Percentiles rank a stretch among this genome's conserved stretches.
phyloP scores from a whole-genome alignment of 148 eudicot genomes.

The Mesembryanthemum crystallinum region DNA sequence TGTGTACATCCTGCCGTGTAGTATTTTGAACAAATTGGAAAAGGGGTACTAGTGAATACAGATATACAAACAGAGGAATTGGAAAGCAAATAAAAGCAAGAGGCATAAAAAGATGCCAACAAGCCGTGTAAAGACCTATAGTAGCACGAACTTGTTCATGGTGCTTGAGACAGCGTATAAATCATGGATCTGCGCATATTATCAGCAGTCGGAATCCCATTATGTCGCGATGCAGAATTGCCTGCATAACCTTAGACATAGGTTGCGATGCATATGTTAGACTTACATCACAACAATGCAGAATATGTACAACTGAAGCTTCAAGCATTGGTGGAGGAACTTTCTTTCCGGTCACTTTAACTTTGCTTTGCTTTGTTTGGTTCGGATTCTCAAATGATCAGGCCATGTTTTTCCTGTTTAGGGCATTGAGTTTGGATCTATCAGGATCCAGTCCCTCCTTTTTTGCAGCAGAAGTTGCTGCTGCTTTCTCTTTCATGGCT shows the following conservation, averaged over 20 bases:
- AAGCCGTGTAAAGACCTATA: not conserved
- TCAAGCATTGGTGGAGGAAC: not conserved
- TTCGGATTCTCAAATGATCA: constrained; percentile 21
- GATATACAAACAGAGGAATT: not conserved
- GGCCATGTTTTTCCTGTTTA: constrained; percentile 35
- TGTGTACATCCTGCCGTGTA: not conserved
- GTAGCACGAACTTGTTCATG: not conserved
- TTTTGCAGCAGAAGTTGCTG: constrained; percentile 46
- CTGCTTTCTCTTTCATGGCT: constrained; percentile 81
- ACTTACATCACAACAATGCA: not conserved
- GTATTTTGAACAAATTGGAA: not conserved
- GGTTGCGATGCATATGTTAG: no score
- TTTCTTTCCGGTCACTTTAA: not conserved
- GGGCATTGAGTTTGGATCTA: constrained; percentile 40
- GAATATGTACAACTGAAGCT: not conserved
- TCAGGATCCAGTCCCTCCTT: constrained; percentile 54
- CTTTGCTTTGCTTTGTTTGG: not conserved
- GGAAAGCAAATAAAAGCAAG: not conserved
- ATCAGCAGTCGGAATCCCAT: not conserved
- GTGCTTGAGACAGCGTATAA: not conserved
- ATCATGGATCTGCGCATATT: not conserved
- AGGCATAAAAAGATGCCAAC: constrained; percentile 20
- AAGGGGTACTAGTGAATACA: not conserved
- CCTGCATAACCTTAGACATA: not conserved
- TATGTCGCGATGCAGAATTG: not conserved